Percentiles rank a stretch among this genome's conserved stretches.
These are phyloP conservation scores for Cryptococcus wingfieldii DNA, from an alignment of 1,284 basidiomycete species.

Conservation along the genomic window DNA sequence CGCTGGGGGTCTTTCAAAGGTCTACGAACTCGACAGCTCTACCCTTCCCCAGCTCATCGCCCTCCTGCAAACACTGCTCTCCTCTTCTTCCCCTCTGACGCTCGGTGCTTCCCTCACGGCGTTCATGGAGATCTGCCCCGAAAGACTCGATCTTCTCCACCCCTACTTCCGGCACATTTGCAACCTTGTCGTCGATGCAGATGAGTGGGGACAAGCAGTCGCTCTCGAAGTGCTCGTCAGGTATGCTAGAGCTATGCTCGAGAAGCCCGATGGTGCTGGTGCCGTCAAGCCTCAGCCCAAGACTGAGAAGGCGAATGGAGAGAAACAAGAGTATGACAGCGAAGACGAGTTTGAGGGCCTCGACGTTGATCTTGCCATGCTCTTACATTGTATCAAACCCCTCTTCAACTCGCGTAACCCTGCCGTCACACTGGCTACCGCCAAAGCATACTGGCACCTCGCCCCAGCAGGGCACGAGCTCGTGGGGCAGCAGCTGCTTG, in stretches of 20 bases:
- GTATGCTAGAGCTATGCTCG: conserved; percentile 80
- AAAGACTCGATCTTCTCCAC: conserved; percentile 80
- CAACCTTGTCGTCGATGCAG: conserved; percentile 76
- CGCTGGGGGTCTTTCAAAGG: conserved; percentile 81
- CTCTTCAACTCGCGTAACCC: conserved; percentile 80
- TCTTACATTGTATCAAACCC: conserved; percentile 68
- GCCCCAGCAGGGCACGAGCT: conserved; percentile 53
- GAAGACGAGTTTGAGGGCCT: conserved; percentile 58
- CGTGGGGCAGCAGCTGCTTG: conserved; percentile 37
- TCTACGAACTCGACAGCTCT: conserved; percentile 68
- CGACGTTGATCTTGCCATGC: conserved; percentile 64
- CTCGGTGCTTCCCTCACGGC: conserved; percentile 81
- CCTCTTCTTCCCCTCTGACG: conserved; percentile 79
- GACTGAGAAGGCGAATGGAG: background rate
- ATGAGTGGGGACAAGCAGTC: conserved; percentile 92
- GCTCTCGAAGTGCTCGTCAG: conserved; percentile 71
- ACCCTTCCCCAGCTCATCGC: conserved; percentile 69
- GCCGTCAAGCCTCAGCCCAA: conserved; percentile 4
- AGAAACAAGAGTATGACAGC: conserved; percentile 13
- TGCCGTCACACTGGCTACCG: conserved; percentile 71
- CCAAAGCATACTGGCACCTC: conserved; percentile 68
- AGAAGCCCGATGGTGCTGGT: conserved; percentile 56
- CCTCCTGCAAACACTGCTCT: conserved; percentile 69
- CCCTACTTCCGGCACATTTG: conserved; percentile 82
- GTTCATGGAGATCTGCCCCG: conserved; percentile 77